A percentile compares a stretch with the other conserved stretches of the same genome.
phyloP scores from a whole-genome alignment of 768 basidiomycete genomes.

The Hygrocybe coccinea region DNA sequence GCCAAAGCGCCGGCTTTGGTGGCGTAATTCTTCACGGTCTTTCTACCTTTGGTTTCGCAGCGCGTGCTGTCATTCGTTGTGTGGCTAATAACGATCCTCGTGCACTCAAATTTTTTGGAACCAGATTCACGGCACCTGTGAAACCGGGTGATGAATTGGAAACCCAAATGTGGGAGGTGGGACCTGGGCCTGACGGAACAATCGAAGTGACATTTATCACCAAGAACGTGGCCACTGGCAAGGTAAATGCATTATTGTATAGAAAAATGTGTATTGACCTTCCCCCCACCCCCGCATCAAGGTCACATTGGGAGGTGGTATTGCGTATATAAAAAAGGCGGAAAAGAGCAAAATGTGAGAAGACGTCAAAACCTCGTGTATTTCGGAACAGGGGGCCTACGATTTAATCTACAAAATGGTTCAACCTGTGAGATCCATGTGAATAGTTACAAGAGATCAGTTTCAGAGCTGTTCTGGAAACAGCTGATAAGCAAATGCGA shows the following conservation, averaged over 20 bases:
- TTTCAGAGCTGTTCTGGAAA: not conserved
- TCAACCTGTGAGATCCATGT: not conserved
- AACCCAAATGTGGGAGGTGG: constrained; percentile 76
- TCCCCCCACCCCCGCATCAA: not conserved
- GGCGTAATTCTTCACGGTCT: constrained; percentile 84
- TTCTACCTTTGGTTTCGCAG: constrained; percentile 76
- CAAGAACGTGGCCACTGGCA: constrained; percentile 54
- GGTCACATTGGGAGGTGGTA: constrained; percentile 6
- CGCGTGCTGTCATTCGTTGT: constrained; percentile 64
- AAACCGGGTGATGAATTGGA: constrained; percentile 78
- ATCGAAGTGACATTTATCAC: constrained; percentile 59
- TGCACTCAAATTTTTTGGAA: constrained; percentile 63
- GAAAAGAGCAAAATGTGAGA: constrained; percentile 14
- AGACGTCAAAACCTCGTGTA: not conserved
- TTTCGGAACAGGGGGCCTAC: too few species aligned
- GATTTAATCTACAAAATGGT: not conserved
- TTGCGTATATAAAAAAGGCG: constrained; percentile 5
- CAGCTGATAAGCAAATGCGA: too few species aligned
- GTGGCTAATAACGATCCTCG: constrained; percentile 58
- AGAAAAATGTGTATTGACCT: not conserved
- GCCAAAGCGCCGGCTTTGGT: constrained; percentile 71
- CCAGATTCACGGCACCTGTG: constrained; percentile 78
- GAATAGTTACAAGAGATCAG: not conserved
- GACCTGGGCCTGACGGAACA: constrained; percentile 55
- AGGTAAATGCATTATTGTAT: constrained; percentile 34